A percentile compares a stretch with the other conserved stretches of the same genome.
Evolutionary conservation across 75 land plant species (phyloP).

Genomic region (Azolla pinnata): DNA sequence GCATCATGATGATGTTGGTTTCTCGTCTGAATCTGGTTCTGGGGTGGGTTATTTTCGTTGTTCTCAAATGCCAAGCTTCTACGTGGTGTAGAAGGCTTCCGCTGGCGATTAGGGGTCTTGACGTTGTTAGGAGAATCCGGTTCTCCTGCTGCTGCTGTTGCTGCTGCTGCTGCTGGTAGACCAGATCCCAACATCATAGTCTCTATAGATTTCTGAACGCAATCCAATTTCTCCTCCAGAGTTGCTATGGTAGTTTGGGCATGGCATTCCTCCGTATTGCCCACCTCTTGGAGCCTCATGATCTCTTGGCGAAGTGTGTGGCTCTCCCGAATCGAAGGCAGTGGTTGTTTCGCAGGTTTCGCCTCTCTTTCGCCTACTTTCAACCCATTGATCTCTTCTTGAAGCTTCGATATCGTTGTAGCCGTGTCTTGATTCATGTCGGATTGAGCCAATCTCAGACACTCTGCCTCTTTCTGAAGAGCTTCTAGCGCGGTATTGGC

Average conservation of each 20-base stretch:
- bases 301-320: constrained; percentile 63
- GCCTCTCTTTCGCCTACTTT: constrained; percentile 10
- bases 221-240: constrained; percentile 81
- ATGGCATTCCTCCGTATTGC: constrained; percentile 5
- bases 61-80: constrained; percentile 23
- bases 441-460: constrained; percentile 54
- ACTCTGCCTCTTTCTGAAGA: constrained; percentile 82
- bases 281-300: constrained; percentile 61
- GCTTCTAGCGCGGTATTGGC: constrained; percentile 51
- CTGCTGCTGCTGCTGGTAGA: constrained; percentile 18
- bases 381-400: constrained; percentile 75
- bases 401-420: constrained; percentile 81
- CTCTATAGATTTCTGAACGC: constrained; percentile 89
- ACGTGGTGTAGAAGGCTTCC: constrained; percentile 47
- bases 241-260: constrained; percentile 50
- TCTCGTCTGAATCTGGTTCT: constrained; percentile 15
- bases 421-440: constrained; percentile 82
- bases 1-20: too few relatives aligned
- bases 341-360: constrained; percentile 22
- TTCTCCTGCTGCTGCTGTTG: constrained; percentile 32
- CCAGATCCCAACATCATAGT: constrained; percentile 58
- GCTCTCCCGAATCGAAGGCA: constrained; percentile 16
- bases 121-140: constrained; percentile 31
- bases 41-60: constrained; percentile 51
- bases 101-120: constrained; percentile 29